A percentile compares a stretch with the other conserved stretches of the same genome.
These are phyloP conservation scores for Mycena alexandri DNA, from an alignment of 768 basidiomycete species.

Conservation along the genomic window DNA sequence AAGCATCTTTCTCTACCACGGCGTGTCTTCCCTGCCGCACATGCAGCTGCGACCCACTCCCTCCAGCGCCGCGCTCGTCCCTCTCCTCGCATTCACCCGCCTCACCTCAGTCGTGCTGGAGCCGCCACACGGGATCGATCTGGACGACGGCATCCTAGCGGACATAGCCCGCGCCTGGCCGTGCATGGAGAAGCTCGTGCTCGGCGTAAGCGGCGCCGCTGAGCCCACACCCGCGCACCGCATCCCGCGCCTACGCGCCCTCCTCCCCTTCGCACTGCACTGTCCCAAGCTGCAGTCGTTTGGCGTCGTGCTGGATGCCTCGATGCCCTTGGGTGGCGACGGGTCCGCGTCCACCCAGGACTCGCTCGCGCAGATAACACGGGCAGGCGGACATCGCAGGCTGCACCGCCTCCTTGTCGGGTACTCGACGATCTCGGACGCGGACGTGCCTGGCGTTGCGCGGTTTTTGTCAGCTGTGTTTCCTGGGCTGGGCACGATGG, in stretches of 20 bases:
- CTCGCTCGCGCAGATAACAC: background rate
- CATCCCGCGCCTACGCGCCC: background rate
- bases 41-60: background rate
- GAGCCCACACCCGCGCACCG: no score
- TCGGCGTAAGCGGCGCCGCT: background rate
- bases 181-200: constrained; percentile 4
- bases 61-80: background rate
- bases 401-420: background rate
- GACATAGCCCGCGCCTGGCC: constrained; percentile 15
- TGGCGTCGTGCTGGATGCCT: background rate
- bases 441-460: background rate
- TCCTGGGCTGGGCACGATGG: background rate
- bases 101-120: constrained; percentile 8
- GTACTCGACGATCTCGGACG: background rate
- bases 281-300: constrained; percentile 3
- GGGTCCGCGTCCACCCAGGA: background rate
- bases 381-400: background rate
- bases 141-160: background rate
- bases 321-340: no score
- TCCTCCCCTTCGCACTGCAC: constrained; percentile 9
- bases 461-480: background rate
- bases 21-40: no score
- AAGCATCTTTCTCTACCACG: no score
- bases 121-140: background rate
- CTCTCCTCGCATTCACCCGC: constrained; percentile 1